Percentiles rank a stretch among this genome's conserved stretches.
phyloP scores from a whole-genome alignment of 1,139 yeast genomes.

The Saccharomyces hybrid region DNA sequence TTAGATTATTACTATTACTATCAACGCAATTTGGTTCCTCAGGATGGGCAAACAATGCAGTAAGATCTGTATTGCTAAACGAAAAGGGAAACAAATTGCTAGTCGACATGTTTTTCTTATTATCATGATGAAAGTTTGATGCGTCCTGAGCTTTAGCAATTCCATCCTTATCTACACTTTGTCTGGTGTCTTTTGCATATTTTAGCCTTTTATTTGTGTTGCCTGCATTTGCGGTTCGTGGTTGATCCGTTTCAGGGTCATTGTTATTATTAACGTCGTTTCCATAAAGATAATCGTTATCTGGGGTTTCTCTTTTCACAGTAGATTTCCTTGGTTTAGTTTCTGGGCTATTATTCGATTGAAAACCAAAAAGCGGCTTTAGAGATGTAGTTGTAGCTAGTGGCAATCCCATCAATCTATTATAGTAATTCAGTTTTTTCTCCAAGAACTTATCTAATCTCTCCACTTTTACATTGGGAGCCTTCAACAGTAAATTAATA shows the following conservation, averaged over 20 bases:
- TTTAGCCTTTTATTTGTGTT: constrained; percentile 4
- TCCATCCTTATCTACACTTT: not conserved
- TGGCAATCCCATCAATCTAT: constrained; percentile 23
- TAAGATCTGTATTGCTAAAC: constrained; percentile 24
- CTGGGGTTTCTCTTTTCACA: not conserved
- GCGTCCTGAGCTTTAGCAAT: constrained; percentile 1
- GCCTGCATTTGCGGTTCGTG: constrained; percentile 3
- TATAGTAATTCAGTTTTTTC: constrained; percentile 25
- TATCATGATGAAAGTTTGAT: constrained; percentile 5
- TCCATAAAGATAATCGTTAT: not conserved
- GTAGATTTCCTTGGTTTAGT: not conserved
- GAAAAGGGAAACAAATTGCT: constrained; percentile 20
- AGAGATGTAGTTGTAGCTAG: constrained; percentile 4
- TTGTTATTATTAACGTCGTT: constrained; percentile 1
- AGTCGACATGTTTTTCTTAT: constrained; percentile 10
- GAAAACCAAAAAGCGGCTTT: not conserved
- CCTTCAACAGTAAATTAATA: constrained; percentile 43
- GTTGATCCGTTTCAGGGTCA: not conserved
- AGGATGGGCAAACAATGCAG: constrained; percentile 15
- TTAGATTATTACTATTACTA: not conserved
- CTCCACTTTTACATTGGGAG: constrained; percentile 21
- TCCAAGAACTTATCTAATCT: constrained; percentile 27
- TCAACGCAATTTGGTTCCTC: not conserved
- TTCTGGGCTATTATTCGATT: not conserved
- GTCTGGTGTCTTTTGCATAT: not conserved